Evolutionary conservation across 2,329 filamentous ascomycete genomes (phyloP).

Genomic region (Fusarium sp.): DNA sequence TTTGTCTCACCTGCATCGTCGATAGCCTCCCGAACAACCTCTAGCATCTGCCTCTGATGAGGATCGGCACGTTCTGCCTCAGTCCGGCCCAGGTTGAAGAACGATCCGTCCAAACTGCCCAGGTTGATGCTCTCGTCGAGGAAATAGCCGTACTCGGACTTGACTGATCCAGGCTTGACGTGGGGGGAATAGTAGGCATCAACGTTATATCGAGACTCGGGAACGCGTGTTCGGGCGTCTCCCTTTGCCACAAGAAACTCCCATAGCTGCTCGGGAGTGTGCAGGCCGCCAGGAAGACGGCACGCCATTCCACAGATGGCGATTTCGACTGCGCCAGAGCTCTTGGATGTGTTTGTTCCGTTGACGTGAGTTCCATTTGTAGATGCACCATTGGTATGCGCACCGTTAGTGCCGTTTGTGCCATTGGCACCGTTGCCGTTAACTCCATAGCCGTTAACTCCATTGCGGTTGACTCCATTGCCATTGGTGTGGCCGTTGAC

Average conservation of each 20-base stretch:
- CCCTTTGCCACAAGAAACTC: constrained; percentile 40
- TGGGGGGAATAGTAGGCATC: constrained; percentile 27
- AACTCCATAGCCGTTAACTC: neutral
- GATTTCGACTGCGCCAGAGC: constrained; percentile 8
- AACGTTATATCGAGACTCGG: constrained; percentile 38
- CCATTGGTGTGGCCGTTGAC: neutral
- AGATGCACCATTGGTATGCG: neutral
- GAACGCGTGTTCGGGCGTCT: constrained; percentile 36
- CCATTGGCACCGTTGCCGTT: neutral
- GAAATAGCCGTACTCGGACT: constrained; percentile 46
- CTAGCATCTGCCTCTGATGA: constrained; percentile 51
- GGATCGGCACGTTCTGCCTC: constrained; percentile 52
- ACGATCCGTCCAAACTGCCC: constrained; percentile 40
- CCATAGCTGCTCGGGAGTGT: constrained; percentile 38
- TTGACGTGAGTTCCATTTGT: neutral
- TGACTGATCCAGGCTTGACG: constrained; percentile 34
- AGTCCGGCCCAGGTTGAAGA: constrained; percentile 42
- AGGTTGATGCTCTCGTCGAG: constrained; percentile 45
- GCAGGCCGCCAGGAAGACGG: constrained; percentile 41
- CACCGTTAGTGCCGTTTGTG: constrained; percentile 2
- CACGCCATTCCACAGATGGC: constrained; percentile 46
- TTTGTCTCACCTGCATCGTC: constrained; percentile 49
- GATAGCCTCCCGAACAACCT: constrained; percentile 51
- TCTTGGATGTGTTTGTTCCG: neutral
- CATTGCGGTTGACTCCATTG: neutral